Percentiles rank a stretch among this genome's conserved stretches.
These are phyloP conservation scores for Paratinospora sagittata DNA, from an alignment of 164 flowering plant species.

Conservation along the genomic window DNA sequence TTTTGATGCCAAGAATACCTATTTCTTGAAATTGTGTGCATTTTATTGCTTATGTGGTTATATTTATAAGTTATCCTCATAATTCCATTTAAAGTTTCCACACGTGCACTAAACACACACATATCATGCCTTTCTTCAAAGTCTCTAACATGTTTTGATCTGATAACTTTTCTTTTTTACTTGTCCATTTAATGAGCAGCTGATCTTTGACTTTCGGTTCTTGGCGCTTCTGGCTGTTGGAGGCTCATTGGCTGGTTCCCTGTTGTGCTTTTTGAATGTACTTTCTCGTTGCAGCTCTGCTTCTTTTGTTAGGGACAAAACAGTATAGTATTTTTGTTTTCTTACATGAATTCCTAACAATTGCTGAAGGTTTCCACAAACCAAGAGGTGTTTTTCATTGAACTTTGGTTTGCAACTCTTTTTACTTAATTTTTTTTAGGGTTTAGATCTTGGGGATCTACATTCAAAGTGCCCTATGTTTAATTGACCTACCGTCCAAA, in stretches of 20 bases:
- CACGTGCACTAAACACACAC: background rate
- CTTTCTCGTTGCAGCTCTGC: conserved; percentile 8
- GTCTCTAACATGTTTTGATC: background rate
- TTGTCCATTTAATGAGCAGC: conserved; percentile 28
- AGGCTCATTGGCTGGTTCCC: conserved; percentile 92
- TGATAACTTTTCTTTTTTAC: background rate
- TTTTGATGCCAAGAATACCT: background rate
- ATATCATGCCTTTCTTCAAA: background rate
- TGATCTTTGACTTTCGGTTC: conserved; percentile 92
- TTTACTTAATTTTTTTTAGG: too few relatives aligned
- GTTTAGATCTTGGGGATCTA: too few relatives aligned
- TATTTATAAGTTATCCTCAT: background rate
- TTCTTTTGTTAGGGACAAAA: background rate
- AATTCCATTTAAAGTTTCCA: background rate
- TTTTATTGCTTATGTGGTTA: background rate
- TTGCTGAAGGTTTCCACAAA: background rate
- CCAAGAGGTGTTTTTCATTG: background rate
- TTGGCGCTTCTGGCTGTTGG: conserved; percentile 91
- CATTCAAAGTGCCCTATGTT: too few relatives aligned
- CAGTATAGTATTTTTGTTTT: background rate
- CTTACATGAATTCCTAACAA: background rate
- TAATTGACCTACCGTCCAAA: too few relatives aligned
- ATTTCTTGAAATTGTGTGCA: background rate
- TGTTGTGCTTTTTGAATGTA: conserved; percentile 78
- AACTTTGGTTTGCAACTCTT: background rate